Conservation (phyloP, 139 green algal species). For the Astrephomene gubernaculifera region DNA sequence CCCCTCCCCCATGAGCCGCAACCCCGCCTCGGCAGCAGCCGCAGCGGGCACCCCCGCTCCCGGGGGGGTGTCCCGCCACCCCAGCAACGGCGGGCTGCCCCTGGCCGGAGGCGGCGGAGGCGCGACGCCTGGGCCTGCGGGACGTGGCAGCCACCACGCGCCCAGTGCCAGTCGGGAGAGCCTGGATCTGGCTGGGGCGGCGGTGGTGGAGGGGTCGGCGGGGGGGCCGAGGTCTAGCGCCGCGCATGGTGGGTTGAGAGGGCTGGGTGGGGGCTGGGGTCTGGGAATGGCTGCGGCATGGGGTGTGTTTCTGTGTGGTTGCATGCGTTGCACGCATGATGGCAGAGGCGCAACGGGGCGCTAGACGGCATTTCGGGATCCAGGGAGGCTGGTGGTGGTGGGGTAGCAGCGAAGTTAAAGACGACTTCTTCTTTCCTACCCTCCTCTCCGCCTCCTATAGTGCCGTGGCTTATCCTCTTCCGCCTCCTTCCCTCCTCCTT, state of each 20-base stretch:
- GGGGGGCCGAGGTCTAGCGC: background rate
- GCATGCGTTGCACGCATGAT: too few species aligned
- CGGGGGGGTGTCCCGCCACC: background rate
- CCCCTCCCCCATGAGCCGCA: background rate
- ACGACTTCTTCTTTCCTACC: too few species aligned
- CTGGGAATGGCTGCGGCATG: too few species aligned
- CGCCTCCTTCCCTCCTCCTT: background rate
- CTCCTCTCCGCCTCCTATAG: too few species aligned
- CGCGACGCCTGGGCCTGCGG: background rate
- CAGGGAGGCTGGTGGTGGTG: too few species aligned
- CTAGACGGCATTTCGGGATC: too few species aligned
- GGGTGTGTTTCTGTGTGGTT: too few species aligned
- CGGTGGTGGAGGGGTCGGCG: background rate
- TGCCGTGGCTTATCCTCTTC: too few species aligned
- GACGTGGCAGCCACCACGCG: background rate
- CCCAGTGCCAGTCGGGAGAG: slow-evolving; percentile 27
- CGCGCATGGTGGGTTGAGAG: background rate
- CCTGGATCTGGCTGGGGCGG: background rate
- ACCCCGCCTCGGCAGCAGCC: background rate
- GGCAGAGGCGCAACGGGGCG: too few species aligned
- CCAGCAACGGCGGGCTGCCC: slow-evolving; percentile 23
- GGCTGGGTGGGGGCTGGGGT: background rate
- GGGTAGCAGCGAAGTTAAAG: too few species aligned
- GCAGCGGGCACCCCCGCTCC: background rate
- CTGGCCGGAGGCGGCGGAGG: background rate